These are phyloP conservation scores for Strigomonas galati DNA, from an alignment of 208 protist species.

Conservation along the genomic window DNA sequence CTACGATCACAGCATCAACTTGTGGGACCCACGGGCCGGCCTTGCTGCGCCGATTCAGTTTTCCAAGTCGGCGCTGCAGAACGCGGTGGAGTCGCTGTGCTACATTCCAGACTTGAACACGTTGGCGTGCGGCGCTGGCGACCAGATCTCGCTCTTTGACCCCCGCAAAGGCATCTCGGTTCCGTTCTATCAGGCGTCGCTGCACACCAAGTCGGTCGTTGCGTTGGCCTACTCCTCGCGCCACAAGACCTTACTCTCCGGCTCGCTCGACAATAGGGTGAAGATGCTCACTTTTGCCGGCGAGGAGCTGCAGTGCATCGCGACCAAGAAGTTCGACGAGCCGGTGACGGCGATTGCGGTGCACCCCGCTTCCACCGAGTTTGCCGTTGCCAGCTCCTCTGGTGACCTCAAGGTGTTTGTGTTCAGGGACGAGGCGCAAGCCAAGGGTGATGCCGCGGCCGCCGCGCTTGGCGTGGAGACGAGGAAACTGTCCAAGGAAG, in stretches of 20 bases:
- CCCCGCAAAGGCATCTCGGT: constrained; percentile 51
- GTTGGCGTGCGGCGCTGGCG: constrained; percentile 48
- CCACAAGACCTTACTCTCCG: constrained; percentile 62
- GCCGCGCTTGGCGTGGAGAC: background rate
- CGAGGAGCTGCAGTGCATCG: constrained; percentile 42
- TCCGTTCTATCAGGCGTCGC: constrained; percentile 47
- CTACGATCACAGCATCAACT: constrained; percentile 78
- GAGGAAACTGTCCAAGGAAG: constrained; percentile 15
- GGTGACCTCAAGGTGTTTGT: constrained; percentile 68
- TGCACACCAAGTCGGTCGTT: constrained; percentile 82
- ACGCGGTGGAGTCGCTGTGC: constrained; percentile 63
- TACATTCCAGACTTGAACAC: constrained; percentile 30
- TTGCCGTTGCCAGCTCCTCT: constrained; percentile 58
- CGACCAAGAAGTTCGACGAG: constrained; percentile 59
- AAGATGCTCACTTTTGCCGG: constrained; percentile 70
- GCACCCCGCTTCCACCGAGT: constrained; percentile 65
- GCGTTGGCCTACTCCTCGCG: constrained; percentile 57
- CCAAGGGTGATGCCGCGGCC: background rate
- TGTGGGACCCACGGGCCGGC: constrained; percentile 77
- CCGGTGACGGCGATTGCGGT: constrained; percentile 59
- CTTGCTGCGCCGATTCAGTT: constrained; percentile 49
- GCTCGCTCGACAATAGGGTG: constrained; percentile 72
- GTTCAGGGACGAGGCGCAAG: constrained; percentile 27
- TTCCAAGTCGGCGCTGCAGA: constrained; percentile 19
- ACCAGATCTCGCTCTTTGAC: constrained; percentile 68